These are phyloP conservation scores for Alternaria triticimaculans DNA, from an alignment of 2,329 filamentous ascomycete genomes.

Conservation along the genomic window DNA sequence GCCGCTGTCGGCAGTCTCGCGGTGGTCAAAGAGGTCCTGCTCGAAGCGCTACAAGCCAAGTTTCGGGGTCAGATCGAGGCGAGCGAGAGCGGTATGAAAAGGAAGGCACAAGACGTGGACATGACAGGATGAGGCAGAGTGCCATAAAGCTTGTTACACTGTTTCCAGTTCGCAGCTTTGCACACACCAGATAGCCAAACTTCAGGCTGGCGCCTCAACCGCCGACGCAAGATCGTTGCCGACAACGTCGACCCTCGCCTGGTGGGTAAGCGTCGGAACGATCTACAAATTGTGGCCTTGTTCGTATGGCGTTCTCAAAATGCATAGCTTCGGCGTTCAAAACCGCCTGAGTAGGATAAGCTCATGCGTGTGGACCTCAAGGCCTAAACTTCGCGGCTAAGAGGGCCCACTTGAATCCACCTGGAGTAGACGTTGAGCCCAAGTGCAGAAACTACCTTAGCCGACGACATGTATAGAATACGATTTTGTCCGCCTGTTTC, in stretches of 20 bases:
- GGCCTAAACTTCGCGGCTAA: slow-evolving; percentile 1
- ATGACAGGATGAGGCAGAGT: slow-evolving; percentile 39
- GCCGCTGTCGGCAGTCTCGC: slow-evolving; percentile 65
- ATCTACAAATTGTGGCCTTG: neutral
- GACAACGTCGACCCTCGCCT: neutral
- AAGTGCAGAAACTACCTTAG: slow-evolving; percentile 4
- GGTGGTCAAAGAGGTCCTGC: slow-evolving; percentile 67
- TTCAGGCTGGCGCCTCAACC: neutral
- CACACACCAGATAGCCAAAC: neutral
- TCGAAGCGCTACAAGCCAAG: slow-evolving; percentile 54
- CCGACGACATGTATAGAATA: neutral
- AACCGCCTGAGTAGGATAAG: neutral
- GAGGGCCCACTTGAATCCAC: slow-evolving; percentile 2
- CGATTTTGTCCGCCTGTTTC: neutral
- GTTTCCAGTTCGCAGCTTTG: neutral
- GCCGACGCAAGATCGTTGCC: neutral
- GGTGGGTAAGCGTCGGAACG: neutral
- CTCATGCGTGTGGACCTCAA: neutral
- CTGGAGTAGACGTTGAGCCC: slow-evolving; percentile 1
- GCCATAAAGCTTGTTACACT: neutral
- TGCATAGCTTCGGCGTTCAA: slow-evolving; percentile 5
- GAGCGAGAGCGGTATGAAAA: slow-evolving; percentile 27
- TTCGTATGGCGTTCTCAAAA: neutral
- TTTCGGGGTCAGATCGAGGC: slow-evolving; percentile 30
- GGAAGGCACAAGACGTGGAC: slow-evolving; percentile 41